Percentiles rank a stretch among this genome's conserved stretches.
phyloP scores from a whole-genome alignment of 2,329 filamentous ascomycete genomes.

The Dryadomyces quercivorus region DNA sequence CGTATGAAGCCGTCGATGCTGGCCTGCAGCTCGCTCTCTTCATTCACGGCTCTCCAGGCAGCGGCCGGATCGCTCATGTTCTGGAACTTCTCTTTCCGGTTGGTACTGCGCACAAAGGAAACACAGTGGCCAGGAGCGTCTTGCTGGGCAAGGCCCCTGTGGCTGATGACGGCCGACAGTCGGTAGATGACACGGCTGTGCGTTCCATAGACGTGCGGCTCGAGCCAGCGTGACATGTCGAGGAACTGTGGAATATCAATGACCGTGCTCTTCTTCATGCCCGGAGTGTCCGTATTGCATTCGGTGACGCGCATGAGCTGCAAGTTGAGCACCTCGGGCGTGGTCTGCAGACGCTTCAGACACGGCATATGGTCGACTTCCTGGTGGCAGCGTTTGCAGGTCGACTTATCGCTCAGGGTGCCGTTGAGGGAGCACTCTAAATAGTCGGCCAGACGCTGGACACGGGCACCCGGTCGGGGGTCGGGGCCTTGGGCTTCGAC shows the following conservation, averaged over 20 bases:
- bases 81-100: neutral
- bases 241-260: constrained; percentile 8
- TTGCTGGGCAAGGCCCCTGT: neutral
- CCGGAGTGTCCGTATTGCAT: neutral
- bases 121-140: constrained; percentile 8
- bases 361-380: neutral
- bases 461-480: neutral
- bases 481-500: neutral
- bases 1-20: neutral
- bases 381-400: constrained; percentile 5
- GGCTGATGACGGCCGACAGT: constrained; percentile 9
- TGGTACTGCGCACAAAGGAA: constrained; percentile 4
- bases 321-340: constrained; percentile 9
- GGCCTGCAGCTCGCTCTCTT: neutral
- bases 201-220: constrained; percentile 6
- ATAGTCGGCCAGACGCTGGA: neutral
- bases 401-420: neutral
- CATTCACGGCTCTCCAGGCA: neutral
- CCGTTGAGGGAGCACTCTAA: neutral
- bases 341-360: constrained; percentile 5
- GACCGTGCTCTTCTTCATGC: neutral
- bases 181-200: constrained; percentile 8
- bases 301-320: constrained; percentile 3
- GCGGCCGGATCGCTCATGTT: neutral
- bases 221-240: constrained; percentile 10